Evolutionary conservation across 1,284 basidiomycete genomes (phyloP).

Genomic region (Ceratobasidium sp.): DNA sequence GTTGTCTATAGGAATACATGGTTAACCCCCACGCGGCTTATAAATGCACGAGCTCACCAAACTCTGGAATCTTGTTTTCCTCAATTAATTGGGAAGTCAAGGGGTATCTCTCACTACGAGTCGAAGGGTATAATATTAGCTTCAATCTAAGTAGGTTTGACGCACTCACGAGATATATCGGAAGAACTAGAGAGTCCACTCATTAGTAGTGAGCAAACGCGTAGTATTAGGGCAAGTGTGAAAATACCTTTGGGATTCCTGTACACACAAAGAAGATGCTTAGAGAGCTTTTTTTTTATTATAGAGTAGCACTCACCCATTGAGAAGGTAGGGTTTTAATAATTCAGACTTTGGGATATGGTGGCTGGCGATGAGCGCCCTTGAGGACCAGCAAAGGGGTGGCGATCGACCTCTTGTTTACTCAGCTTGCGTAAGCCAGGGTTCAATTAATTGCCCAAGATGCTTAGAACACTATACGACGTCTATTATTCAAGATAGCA

Average conservation of each 20-base stretch:
- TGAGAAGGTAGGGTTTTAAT: not conserved
- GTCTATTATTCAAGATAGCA: slow-evolving; percentile 3
- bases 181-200: slow-evolving; percentile 73
- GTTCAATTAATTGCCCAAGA: slow-evolving; percentile 1
- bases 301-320: slow-evolving; percentile 23
- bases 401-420: slow-evolving; percentile 33
- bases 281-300: not conserved
- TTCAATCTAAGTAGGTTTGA: not conserved
- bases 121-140: not conserved
- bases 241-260: slow-evolving; percentile 54
- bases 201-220: slow-evolving; percentile 13
- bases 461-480: slow-evolving; percentile 1
- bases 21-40: slow-evolving; percentile 10
- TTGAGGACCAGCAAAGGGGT: not conserved
- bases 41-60: slow-evolving; percentile 67
- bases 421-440: slow-evolving; percentile 38
- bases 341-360: not conserved
- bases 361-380: slow-evolving; percentile 21
- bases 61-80: slow-evolving; percentile 97
- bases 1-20: slow-evolving; percentile 69
- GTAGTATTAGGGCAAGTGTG: slow-evolving; percentile 22
- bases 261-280: not conserved
- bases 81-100: slow-evolving; percentile 97
- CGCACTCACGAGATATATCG: slow-evolving; percentile 82
- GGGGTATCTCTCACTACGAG: slow-evolving; percentile 91